Conservation (phyloP, 2,329 filamentous ascomycete species). For the Huntiella bhutanensis region DNA sequence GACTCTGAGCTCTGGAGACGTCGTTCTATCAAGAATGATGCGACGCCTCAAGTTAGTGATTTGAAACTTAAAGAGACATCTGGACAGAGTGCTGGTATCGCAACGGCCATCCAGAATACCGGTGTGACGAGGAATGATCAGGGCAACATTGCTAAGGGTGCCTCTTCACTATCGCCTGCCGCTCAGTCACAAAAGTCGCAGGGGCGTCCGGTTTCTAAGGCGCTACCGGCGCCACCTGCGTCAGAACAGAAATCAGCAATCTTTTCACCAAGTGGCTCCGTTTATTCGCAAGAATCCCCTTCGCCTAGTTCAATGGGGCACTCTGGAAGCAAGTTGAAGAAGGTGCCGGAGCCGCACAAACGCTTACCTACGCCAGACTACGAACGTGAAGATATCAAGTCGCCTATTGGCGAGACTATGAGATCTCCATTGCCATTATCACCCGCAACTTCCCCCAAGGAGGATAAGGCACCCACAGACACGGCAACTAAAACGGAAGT, state of each 20-base stretch:
- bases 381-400: conserved; percentile 23
- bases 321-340: conserved; percentile 2
- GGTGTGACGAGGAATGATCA: too few relatives aligned
- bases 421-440: conserved; percentile 27
- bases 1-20: conserved; percentile 26
- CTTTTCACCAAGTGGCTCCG: neutral
- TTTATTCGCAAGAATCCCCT: neutral
- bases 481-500: neutral
- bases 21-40: conserved; percentile 30
- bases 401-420: conserved; percentile 19
- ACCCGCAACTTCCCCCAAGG: conserved; percentile 24
- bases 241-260: neutral
- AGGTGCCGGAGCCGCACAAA: conserved; percentile 13
- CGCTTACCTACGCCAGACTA: conserved; percentile 32
- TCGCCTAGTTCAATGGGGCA: conserved; percentile 2
- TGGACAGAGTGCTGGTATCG: too few relatives aligned
- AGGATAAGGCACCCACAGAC: conserved; percentile 10
- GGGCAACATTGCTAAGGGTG: too few relatives aligned
- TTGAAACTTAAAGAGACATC: conserved; percentile 15
- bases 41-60: conserved; percentile 26
- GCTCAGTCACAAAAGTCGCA: too few relatives aligned
- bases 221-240: conserved; percentile 10
- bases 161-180: too few relatives aligned
- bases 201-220: conserved; percentile 15
- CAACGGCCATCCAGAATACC: too few relatives aligned